Percentiles rank a stretch among this genome's conserved stretches.
Conservation (phyloP, 2,329 filamentous ascomycete genomes). For the Colletotrichum gloeosporioides region DNA sequence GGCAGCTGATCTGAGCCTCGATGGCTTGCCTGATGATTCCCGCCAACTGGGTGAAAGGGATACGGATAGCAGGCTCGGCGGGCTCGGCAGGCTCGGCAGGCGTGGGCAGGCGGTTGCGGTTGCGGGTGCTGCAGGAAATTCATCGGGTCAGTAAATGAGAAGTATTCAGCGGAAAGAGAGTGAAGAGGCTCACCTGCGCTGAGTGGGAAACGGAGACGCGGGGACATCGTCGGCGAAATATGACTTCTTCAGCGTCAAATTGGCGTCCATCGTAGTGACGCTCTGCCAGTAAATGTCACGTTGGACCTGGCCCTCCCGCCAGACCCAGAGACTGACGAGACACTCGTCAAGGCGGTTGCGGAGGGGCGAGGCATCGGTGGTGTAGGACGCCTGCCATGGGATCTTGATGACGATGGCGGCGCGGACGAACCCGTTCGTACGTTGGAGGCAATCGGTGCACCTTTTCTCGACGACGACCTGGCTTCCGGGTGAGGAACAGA, state of each 20-base stretch:
- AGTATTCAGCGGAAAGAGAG: not conserved
- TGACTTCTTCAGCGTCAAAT: not conserved
- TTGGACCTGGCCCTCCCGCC: not conserved
- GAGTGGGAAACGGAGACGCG: not conserved
- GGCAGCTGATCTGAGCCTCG: not conserved
- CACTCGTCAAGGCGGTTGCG: not conserved
- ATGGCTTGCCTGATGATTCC: not conserved
- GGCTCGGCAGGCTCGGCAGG: not conserved
- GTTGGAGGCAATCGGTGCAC: not conserved
- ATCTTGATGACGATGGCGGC: not conserved
- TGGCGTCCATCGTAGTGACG: not conserved
- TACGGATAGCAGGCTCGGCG: not conserved
- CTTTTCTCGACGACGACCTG: not conserved
- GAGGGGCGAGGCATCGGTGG: not conserved
- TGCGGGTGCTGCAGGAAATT: not conserved
- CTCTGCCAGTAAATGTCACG: not conserved
- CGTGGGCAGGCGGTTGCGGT: not conserved
- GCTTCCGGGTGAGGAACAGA: not conserved
- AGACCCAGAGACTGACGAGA: not conserved
- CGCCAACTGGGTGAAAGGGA: not conserved
- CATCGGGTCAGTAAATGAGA: not conserved
- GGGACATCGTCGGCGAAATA: not conserved
- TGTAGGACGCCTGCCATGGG: not conserved
- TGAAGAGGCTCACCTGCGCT: slow-evolving; percentile 39
- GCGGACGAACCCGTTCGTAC: not conserved